These are phyloP conservation scores for Phytophthora pluvialis DNA, from an alignment of 352 stramenopile species.

Conservation along the genomic window DNA sequence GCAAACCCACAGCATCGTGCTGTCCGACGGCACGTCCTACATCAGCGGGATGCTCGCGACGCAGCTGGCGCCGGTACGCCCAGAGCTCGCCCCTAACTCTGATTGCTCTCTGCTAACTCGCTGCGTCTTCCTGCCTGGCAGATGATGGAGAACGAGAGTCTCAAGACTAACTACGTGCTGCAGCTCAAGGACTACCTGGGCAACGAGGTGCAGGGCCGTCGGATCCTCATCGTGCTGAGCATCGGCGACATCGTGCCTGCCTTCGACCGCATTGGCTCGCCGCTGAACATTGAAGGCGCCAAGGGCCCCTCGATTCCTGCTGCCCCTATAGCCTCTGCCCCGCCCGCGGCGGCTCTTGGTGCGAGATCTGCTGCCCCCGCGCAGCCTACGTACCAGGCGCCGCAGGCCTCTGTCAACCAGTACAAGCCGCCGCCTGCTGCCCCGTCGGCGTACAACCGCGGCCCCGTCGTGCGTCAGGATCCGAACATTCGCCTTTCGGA, in stretches of 20 bases:
- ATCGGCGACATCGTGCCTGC: slow-evolving; percentile 79
- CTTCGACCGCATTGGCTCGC: slow-evolving; percentile 78
- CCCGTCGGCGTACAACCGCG: slow-evolving; percentile 65
- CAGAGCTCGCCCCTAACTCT: not conserved
- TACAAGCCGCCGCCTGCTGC: slow-evolving; percentile 36
- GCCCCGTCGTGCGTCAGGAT: slow-evolving; percentile 82
- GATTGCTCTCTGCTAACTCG: not conserved
- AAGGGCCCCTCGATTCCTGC: slow-evolving; percentile 47
- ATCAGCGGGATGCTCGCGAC: slow-evolving; percentile 90
- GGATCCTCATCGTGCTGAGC: slow-evolving; percentile 87
- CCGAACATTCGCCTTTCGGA: slow-evolving; percentile 82
- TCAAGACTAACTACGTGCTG: slow-evolving; percentile 86
- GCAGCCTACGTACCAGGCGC: slow-evolving; percentile 49
- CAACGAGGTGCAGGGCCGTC: slow-evolving; percentile 84
- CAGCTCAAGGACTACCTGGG: slow-evolving; percentile 86
- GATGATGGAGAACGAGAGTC: slow-evolving; percentile 84
- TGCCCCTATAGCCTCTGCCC: slow-evolving; percentile 27
- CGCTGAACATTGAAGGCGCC: slow-evolving; percentile 76
- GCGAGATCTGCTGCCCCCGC: slow-evolving; percentile 33
- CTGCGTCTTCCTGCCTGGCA: slow-evolving; percentile 18
- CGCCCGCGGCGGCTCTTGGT: slow-evolving; percentile 33
- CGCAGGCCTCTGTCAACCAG: slow-evolving; percentile 30
- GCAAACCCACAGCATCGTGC: slow-evolving; percentile 55
- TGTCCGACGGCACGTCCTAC: slow-evolving; percentile 81
- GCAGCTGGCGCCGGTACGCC: slow-evolving; percentile 73